Evolutionary conservation across 2,329 filamentous ascomycete species (phyloP).

Genomic region (Coniochaeta prunicola): DNA sequence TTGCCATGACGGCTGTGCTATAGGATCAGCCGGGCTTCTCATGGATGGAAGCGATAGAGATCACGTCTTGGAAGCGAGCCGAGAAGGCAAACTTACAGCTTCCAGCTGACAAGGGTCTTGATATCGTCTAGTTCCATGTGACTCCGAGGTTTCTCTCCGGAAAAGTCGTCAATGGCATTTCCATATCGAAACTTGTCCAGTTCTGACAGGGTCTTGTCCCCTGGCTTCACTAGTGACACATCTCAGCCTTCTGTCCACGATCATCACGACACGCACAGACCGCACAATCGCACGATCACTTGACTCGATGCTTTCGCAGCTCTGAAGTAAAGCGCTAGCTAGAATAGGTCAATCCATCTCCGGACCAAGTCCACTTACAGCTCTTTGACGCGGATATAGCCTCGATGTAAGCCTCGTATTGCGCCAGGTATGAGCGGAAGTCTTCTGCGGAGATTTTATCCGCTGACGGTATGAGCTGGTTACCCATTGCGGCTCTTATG

Average conservation of each 20-base stretch:
- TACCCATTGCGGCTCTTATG: conserved; percentile 23
- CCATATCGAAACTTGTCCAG: conserved; percentile 56
- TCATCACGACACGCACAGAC: too few species aligned
- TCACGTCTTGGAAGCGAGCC: too few species aligned
- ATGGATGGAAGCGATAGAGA: too few species aligned
- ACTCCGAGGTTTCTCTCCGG: conserved; percentile 20
- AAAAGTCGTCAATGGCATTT: conserved; percentile 41
- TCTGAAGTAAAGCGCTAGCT: too few species aligned
- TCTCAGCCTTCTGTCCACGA: conserved; percentile 4
- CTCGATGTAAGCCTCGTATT: conserved; percentile 19
- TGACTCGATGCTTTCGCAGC: too few species aligned
- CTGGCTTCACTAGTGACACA: conserved; percentile 32
- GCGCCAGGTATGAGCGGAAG: conserved; percentile 15
- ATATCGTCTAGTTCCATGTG: conserved; percentile 51
- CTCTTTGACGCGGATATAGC: conserved; percentile 36
- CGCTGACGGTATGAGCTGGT: conserved; percentile 12
- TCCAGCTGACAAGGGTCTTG: conserved; percentile 60
- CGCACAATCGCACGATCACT: too few species aligned
- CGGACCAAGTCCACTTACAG: conserved; percentile 22
- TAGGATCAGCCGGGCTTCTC: conserved; percentile 2
- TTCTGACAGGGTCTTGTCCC: conserved; percentile 43
- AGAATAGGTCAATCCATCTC: too few species aligned
- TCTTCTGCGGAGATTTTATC: conserved; percentile 17
- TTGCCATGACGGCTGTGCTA: conserved; percentile 48
- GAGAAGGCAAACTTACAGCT: conserved; percentile 45